Base-by-base conservation (phyloP, 345 rosid species). In the Clausena lansium region DNA sequence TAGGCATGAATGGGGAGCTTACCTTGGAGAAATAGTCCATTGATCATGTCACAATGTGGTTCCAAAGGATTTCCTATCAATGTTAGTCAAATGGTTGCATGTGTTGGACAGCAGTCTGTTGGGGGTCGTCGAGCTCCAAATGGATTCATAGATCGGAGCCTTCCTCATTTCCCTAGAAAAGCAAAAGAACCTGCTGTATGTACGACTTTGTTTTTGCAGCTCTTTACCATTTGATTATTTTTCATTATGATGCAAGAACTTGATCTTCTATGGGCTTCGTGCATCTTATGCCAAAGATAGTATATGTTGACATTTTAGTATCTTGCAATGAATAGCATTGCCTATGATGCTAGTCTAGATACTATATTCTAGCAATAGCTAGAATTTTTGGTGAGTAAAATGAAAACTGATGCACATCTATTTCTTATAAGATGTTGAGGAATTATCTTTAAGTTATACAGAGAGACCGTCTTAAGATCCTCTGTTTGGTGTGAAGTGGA, bases 201-300 rank as follows among this genome's bases (percentile, higher is more conserved):
- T n/a, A n/a, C n/a, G n/a, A n/a, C n/a, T n/a, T n/a, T n/a, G n/a
- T n/a, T n/a, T n/a, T n/a, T n/a, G n/a, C n/a, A n/a, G n/a, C n/a
- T n/a, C n/a, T n/a, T n/a, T n/a, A n/a, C n/a, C n/a, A 27, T 68
- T 11, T 62, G 27, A 8, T 68, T 19, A 38, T 38, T 36, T 39
- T 71, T n/a, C n/a, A n/a, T 64, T 66, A 58, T 63, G 38, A 61
- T 45, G 27, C 35, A 32, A 54, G 45, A 73, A 61, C 50, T 57
- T 45, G 35, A 59, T 72, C 76, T 19, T 27, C 13, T 10, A 70
- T 25, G 24, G 65, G 32, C 38, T 41, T 32, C 15, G 2, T 39
- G 19, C 13, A 14, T 33, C 50, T 64, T 64, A 6, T 45, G 9
- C 24, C 35, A 22, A 27, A 9, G 36, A 28, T 24, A 24, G 76